Base-by-base conservation (phyloP, 108 stramenopile species). In the Cyclostephanos tholiformis region DNA sequence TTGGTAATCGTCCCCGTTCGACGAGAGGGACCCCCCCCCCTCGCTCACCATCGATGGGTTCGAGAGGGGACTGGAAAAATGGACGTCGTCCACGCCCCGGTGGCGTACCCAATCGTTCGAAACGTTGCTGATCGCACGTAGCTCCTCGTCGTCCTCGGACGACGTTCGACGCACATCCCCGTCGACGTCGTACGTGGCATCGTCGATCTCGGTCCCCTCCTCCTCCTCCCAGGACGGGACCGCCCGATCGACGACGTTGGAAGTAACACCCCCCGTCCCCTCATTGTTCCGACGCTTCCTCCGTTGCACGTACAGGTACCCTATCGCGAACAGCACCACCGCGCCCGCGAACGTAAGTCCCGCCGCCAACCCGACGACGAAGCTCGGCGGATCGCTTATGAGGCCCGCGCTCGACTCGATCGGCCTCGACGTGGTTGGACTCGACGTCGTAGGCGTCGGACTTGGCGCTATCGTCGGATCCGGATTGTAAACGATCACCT, bases 21-120 rank as follows among this genome's bases (percentile, higher is more conserved):
- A 71, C 50, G 43, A 70, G 35, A 64, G 44, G 1, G 75, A 82
- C 27, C 82, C 86, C 27, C 86, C 90, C 1, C 75, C 75, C 9
- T 80, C 88, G 26, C 67, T 78, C 3, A 74, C 65, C 68, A 79
- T 82, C 10, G 85, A 86, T 6, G 85, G 77, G 20, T 89, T 89
- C 7, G 85, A 86, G 43, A 88, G 27, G 10, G 51, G 52, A 62
- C 36, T 62, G 76, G 43, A 51, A 30, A 60, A 72, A 53, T 27
- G 55, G 17, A 8, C 12, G 30, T 35, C 44, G 44, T 46, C 44
- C 44, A 0, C 0, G 44, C 14, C 16, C 14, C 44, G 30, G 9
- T 20, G 57, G 17, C 17, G 27, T 58, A 30, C 29, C 17, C 30
- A 14, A 16, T 20, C 30, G 30, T 20, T 20, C 1, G 20, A 4